A percentile compares a stretch with the other conserved stretches of the same genome.
Evolutionary conservation across 208 protist genomes (phyloP).

Genomic region (Acanthamoeba triangularis): DNA sequence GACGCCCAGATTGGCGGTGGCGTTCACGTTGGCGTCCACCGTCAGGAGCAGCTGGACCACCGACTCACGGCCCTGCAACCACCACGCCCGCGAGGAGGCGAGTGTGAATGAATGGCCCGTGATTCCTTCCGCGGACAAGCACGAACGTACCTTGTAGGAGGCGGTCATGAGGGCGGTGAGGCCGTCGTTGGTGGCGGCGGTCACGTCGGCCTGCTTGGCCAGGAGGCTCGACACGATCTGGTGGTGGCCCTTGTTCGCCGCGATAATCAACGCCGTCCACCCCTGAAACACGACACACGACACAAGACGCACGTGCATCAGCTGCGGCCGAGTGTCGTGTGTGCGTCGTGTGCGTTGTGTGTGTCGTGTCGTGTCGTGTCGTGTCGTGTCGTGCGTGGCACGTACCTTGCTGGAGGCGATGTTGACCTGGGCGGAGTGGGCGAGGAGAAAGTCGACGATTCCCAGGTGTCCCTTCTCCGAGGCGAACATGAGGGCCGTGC

Average conservation of each 20-base stretch:
- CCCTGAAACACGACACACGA: neutral
- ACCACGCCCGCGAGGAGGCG: neutral
- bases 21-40: conserved; percentile 20
- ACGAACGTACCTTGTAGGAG: neutral
- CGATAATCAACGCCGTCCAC: conserved; percentile 59
- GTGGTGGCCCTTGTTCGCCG: conserved; percentile 50
- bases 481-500: conserved; percentile 41
- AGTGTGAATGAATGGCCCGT: neutral
- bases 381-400: neutral
- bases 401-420: conserved; percentile 21
- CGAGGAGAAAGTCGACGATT: conserved; percentile 10
- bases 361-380: neutral
- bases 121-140: neutral
- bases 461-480: conserved; percentile 13
- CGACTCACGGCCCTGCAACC: neutral
- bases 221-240: conserved; percentile 33
- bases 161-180: conserved; percentile 54
- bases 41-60: conserved; percentile 22
- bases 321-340: too few relatives aligned
- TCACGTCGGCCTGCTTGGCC: conserved; percentile 17
- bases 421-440: conserved; percentile 10
- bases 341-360: neutral
- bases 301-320: too few relatives aligned
- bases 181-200: conserved; percentile 27
- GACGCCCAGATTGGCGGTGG: conserved; percentile 36